Base-by-base conservation (phyloP, 352 stramenopile genomes). In the Globisporangium splendens region DNA sequence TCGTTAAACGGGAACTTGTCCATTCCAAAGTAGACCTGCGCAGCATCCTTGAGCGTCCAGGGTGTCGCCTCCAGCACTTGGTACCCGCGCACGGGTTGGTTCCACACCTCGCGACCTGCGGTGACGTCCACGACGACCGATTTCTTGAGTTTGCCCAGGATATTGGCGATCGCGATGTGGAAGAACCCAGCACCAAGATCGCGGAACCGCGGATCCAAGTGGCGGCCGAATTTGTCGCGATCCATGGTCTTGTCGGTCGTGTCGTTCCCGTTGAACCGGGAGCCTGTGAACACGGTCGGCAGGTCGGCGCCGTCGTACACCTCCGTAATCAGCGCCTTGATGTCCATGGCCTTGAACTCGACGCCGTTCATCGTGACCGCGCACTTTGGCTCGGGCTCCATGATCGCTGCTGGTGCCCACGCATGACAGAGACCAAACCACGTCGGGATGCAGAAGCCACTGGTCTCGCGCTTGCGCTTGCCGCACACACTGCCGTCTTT, bases 351-450 rank as follows among this genome's bases (percentile, higher is more conserved):
- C n/a, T 31, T 31, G 24, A 31, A 31, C 24, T 31, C 24, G 24
- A 31, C 24, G 24, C 24, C 24, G 5, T 31, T 31, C 24, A 31
- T 31, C 24, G 5, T 31, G 24, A 31, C 24, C 24, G 24, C 5
- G 24, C 24, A 31, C 24, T 31, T 31, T 31, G 24, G 24, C 24
- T 77, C 65, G n/a, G 22, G 28, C 54, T 77, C 69, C 20, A 72
- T 51, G 33, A 71, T 63, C 6, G 69, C 61, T 15, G 69, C 63
- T 0, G 63, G 58, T 1, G 70, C 61, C 70, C 63, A 75, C 13
- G 63, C 66, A 18, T 78, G 66, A 53, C 66, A 73, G 39, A 78
- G 62, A 11, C 64, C 67, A 22, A 56, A 74, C 67, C 66, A 72
- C n/a, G 41, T 60, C 14, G 63, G 63, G 43, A 73, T 73, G 28